Conservation (phyloP, 2,329 filamentous ascomycete genomes). For the Stagonosporopsis cucurbitacearum region DNA sequence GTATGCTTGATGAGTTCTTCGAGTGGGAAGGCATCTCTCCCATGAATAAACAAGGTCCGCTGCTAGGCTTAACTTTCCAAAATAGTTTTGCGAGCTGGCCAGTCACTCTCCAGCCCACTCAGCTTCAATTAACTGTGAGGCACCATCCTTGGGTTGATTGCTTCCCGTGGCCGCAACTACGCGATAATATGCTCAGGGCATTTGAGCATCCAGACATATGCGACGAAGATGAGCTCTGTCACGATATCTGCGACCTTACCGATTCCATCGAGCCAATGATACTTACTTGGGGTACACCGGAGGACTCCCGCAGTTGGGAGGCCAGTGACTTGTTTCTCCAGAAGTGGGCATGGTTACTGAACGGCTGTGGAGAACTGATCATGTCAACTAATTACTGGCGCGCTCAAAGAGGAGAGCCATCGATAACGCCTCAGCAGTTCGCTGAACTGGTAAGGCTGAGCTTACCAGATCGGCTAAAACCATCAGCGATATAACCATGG, state of each 20-base stretch:
- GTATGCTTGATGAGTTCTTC: constrained; percentile 16
- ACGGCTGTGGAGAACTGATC: constrained; percentile 49
- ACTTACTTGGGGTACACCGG: constrained; percentile 59
- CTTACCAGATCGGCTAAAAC: constrained; percentile 3
- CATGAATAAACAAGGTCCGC: constrained; percentile 16
- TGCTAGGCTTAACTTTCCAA: not conserved
- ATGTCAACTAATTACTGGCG: constrained; percentile 34
- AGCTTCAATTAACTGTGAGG: constrained; percentile 43
- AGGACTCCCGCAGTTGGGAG: constrained; percentile 57
- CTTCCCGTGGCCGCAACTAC: constrained; percentile 47
- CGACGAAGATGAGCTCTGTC: constrained; percentile 31
- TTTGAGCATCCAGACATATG: constrained; percentile 39
- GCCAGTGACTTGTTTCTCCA: constrained; percentile 53
- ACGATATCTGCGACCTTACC: constrained; percentile 22
- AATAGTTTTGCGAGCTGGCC: constrained; percentile 12
- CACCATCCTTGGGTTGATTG: constrained; percentile 54
- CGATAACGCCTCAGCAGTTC: constrained; percentile 13
- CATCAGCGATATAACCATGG: not conserved
- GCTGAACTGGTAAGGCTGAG: constrained; percentile 5
- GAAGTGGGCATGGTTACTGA: constrained; percentile 55
- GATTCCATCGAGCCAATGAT: constrained; percentile 30
- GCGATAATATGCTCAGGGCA: constrained; percentile 50
- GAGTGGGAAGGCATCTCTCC: constrained; percentile 25
- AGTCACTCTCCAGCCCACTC: constrained; percentile 42
- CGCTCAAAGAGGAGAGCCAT: constrained; percentile 17